Evolutionary conservation across 257 asterid species (phyloP).

Genomic region (Eustoma russellianum): DNA sequence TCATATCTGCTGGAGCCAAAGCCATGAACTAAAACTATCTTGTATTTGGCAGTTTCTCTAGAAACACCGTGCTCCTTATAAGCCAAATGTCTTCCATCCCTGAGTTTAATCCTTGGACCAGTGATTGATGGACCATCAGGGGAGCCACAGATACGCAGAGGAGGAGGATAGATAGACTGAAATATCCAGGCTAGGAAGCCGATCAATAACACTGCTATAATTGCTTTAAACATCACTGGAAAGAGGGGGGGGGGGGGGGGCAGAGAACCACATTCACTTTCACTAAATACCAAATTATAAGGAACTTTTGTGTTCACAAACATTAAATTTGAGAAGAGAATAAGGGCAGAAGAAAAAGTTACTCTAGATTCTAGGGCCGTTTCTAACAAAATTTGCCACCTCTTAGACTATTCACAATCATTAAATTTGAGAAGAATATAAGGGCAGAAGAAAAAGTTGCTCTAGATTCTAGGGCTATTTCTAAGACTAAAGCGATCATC

Average conservation of each 20-base stretch:
- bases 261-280: background rate
- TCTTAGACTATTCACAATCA: too few species aligned
- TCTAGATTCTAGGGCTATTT: too few species aligned
- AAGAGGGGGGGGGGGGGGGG: background rate
- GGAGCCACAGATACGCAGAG: conserved; percentile 59
- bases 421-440: too few species aligned
- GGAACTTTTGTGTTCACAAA: background rate
- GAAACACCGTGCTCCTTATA: conserved; percentile 78
- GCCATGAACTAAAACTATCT: conserved; percentile 62
- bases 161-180: conserved; percentile 47
- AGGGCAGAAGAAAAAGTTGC: too few species aligned
- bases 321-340: background rate
- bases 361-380: background rate
- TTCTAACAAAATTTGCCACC: background rate
- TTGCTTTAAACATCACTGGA: conserved; percentile 49
- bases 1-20: conserved; percentile 53
- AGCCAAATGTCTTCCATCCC: conserved; percentile 71
- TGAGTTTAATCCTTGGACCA: conserved; percentile 61
- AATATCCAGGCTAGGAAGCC: conserved; percentile 56
- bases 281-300: background rate
- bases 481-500: too few species aligned
- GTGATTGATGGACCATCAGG: conserved; percentile 45
- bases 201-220: conserved; percentile 29
- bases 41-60: conserved; percentile 50
- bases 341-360: background rate